A percentile compares a stretch with the other conserved stretches of the same genome.
Evolutionary conservation across 148 eudicot genomes (phyloP).

Genomic region (Spergularia bocconei): DNA sequence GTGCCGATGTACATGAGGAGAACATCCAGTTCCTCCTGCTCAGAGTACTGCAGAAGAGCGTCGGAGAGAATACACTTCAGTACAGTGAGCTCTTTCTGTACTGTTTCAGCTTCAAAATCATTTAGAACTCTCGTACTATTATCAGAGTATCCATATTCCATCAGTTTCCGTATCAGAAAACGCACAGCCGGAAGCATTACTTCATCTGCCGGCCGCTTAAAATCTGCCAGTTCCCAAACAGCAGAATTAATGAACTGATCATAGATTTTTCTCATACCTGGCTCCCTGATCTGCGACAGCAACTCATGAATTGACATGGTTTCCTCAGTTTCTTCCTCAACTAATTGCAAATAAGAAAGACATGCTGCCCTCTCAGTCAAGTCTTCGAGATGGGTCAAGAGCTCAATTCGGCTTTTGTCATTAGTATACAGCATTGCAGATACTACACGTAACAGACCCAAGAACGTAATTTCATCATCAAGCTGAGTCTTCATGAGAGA

Average conservation of each 20-base stretch:
- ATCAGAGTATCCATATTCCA: background rate
- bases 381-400: conserved; percentile 7
- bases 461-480: background rate
- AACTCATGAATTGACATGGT: background rate
- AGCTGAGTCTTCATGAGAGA: background rate
- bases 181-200: background rate
- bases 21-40: conserved; percentile 6
- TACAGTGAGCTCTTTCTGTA: background rate
- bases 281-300: background rate
- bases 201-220: background rate
- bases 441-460: background rate
- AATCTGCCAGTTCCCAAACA: background rate
- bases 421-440: background rate
- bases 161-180: background rate
- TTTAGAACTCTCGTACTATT: background rate
- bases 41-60: background rate
- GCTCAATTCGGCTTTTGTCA: conserved; percentile 11
- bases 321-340: background rate
- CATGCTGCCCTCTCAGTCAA: conserved; percentile 12
- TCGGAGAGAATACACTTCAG: conserved; percentile 5
- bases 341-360: conserved; percentile 5
- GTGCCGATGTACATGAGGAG: conserved; percentile 3
- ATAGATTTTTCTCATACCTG: background rate
- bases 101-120: background rate
- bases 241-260: background rate